phyloP scores from a whole-genome alignment of 495 filamentous ascomycete species.

The Pseudoneurospora amorphoporcata region DNA sequence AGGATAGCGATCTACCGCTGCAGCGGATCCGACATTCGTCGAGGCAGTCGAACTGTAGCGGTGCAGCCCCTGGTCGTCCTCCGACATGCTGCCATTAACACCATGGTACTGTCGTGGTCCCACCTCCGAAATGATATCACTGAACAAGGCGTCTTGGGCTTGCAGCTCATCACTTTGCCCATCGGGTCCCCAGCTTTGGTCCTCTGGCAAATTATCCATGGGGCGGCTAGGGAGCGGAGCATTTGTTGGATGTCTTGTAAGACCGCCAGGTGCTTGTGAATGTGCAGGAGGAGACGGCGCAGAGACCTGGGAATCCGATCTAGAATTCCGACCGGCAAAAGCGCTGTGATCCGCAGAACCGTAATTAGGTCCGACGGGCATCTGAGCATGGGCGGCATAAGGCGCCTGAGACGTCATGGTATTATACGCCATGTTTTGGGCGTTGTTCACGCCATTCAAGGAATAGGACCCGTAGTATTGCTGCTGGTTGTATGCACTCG shows the following conservation, averaged over 20 bases:
- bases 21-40: constrained; percentile 20
- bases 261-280: constrained; percentile 19
- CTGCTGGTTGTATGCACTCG: constrained; percentile 8
- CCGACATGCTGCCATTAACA: constrained; percentile 28
- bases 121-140: constrained; percentile 44
- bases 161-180: constrained; percentile 24
- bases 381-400: constrained; percentile 36
- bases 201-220: constrained; percentile 31
- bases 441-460: constrained; percentile 20
- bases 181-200: constrained; percentile 25
- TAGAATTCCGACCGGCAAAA: constrained; percentile 28
- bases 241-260: constrained; percentile 44
- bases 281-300: constrained; percentile 30
- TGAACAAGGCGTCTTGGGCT: constrained; percentile 40
- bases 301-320: constrained; percentile 34
- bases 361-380: constrained; percentile 37
- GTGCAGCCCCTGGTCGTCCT: constrained; percentile 33
- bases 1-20: constrained; percentile 29
- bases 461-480: constrained; percentile 20
- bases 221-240: constrained; percentile 44
- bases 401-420: constrained; percentile 28
- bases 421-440: constrained; percentile 20
- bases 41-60: constrained; percentile 42
- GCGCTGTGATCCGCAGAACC: constrained; percentile 31
- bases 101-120: constrained; percentile 21